phyloP scores from a whole-genome alignment of 139 green algal genomes.

The Micromonas pusilla region DNA sequence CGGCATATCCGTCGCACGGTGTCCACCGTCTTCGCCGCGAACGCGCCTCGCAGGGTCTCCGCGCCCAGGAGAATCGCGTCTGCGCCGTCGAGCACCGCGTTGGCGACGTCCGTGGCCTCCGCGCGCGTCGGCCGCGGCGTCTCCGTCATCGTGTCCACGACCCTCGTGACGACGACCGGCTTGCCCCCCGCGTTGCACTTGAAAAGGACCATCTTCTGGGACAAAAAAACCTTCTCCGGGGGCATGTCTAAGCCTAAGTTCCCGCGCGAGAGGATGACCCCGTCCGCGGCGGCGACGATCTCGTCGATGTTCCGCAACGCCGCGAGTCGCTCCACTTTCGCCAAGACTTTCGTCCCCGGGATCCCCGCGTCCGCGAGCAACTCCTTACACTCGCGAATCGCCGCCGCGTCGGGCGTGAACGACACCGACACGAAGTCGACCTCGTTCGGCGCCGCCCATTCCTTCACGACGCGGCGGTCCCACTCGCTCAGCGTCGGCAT shows the following conservation, averaged over 20 bases:
- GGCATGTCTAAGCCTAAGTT: constrained; percentile 98
- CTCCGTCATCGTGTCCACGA: constrained; percentile 86
- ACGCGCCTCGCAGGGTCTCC: constrained; percentile 67
- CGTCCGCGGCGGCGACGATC: constrained; percentile 80
- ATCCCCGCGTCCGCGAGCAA: constrained; percentile 66
- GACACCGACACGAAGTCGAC: constrained; percentile 98
- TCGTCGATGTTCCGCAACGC: constrained; percentile 91
- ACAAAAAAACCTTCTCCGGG: constrained; percentile 71
- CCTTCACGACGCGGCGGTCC: constrained; percentile 82
- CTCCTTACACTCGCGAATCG: constrained; percentile 74
- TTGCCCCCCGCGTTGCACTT: constrained; percentile 68
- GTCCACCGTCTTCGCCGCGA: constrained; percentile 51
- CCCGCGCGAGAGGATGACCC: constrained; percentile 81
- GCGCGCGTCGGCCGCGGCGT: constrained; percentile 58
- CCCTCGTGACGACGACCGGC: constrained; percentile 66
- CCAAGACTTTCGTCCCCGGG: constrained; percentile 83
- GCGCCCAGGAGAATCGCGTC: constrained; percentile 70
- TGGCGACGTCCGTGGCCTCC: constrained; percentile 88
- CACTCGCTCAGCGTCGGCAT: constrained; percentile 94
- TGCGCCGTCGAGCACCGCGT: constrained; percentile 81
- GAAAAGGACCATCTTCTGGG: constrained; percentile 45
- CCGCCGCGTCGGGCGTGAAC: constrained; percentile 90
- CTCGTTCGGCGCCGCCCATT: constrained; percentile 90
- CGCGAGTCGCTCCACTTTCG: constrained; percentile 95
- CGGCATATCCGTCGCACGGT: constrained; percentile 68